Base-by-base conservation (phyloP, 2,329 filamentous ascomycete genomes). In the Cercospora citrullina region DNA sequence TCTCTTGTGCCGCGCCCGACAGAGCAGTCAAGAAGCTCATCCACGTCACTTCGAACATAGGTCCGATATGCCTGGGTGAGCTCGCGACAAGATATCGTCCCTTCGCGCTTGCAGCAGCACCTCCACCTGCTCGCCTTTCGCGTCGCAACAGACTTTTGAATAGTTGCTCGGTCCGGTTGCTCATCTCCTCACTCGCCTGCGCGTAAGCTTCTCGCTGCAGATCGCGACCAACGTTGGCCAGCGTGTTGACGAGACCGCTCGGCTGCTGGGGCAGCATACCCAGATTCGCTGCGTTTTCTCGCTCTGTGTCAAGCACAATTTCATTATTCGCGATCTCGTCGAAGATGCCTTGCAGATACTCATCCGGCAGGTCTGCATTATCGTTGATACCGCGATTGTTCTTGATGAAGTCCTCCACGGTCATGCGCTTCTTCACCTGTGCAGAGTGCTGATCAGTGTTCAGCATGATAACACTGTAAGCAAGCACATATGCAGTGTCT, bases 371-470 rank as follows among this genome's bases (percentile, higher is more conserved):
- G 82, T 98, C 92, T 31, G 93, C 91, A 73, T 92, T 94, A 81
- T 99, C 95, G 80, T 99, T 98, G 83, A 99, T 99, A 67, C 95
- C 95, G 30, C 95, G 86, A 79, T 99, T 99, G 81, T 99, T 99
- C 84, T 96, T 97, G 83, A 99, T 97, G 77, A 99, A 99, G 73
- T 99, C 96, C 70, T 97, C 91, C 72, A 93, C 93, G 28, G 90
- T 96, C 95, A 99, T 99, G 63, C 93, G 89, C 73, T 87, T 88
- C 76, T 89, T 90, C 74, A 99, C 87, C 78, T 97, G 97, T 72
- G 84, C 86, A 79, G 94, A 98, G 81, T 99, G 95, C 73, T 94
- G 87, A 83, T 99, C 95, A 1, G 94, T 97, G 79, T 99, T 99
- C 62, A 99, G 83, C 87, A 99, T 85, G 74, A 99, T 97, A 65